Conservation (phyloP, 176 grass and related monocot species). For the Ensete glaucum region DNA sequence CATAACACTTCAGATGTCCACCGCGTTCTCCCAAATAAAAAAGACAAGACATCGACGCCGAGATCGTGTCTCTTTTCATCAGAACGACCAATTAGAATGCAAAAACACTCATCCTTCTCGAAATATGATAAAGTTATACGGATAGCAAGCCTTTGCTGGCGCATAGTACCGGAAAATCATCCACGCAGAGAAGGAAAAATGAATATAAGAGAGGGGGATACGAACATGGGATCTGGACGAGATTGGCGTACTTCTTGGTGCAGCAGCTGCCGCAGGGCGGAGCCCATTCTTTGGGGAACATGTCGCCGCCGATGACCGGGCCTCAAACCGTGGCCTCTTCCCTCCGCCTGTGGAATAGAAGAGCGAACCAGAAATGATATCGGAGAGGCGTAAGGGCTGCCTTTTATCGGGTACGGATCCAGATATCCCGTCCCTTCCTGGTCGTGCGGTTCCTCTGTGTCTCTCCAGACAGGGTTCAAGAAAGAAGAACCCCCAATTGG, state of each 20-base stretch:
- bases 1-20: not conserved
- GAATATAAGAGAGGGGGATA: not conserved
- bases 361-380: not conserved
- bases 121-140: not conserved
- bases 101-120: not conserved
- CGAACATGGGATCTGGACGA: conserved; percentile 84
- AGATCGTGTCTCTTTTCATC: not conserved
- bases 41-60: not conserved
- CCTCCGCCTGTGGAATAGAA: not conserved
- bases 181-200: not conserved
- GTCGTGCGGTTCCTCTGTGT: too few species aligned
- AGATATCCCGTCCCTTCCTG: not conserved
- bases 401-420: not conserved
- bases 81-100: not conserved
- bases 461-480: too few species aligned
- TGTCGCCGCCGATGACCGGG: conserved; percentile 11
- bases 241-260: conserved; percentile 83
- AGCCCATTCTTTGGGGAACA: conserved; percentile 79
- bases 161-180: not conserved
- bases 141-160: not conserved
- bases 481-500: too few species aligned
- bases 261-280: conserved; percentile 79
- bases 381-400: not conserved
- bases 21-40: not conserved
- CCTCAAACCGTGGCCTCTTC: not conserved